Evolutionary conservation across 2,329 filamentous ascomycete genomes (phyloP).

Genomic region (Ophiognomonia clavigignenti-juglandacearum): DNA sequence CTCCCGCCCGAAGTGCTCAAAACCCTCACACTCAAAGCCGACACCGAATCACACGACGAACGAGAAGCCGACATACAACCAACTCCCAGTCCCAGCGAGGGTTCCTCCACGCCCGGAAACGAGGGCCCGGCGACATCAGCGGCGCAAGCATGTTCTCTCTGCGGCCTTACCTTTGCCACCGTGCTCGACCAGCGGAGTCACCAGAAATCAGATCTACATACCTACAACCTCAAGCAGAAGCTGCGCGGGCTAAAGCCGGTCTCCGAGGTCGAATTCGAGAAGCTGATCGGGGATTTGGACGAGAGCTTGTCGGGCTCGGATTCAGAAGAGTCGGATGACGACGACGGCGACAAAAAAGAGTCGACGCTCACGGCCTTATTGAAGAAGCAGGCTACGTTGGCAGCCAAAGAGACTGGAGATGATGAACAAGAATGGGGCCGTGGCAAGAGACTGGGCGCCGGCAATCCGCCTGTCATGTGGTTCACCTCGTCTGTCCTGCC

Average conservation of each 20-base stretch:
- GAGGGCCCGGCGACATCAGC: slow-evolving; percentile 41
- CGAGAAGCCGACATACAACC: slow-evolving; percentile 25
- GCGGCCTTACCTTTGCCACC: slow-evolving; percentile 64
- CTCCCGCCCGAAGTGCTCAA: slow-evolving; percentile 69
- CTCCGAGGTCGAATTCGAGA: slow-evolving; percentile 79
- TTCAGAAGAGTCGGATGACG: slow-evolving; percentile 62
- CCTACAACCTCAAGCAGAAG: slow-evolving; percentile 93
- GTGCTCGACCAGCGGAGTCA: slow-evolving; percentile 81
- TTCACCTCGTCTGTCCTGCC: slow-evolving; percentile 73
- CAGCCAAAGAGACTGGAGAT: slow-evolving; percentile 39
- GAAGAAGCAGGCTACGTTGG: slow-evolving; percentile 76
- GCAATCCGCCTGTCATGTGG: slow-evolving; percentile 78
- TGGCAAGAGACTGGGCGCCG: slow-evolving; percentile 47
- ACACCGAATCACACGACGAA: slow-evolving; percentile 31
- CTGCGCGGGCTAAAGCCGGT: slow-evolving; percentile 68
- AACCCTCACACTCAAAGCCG: slow-evolving; percentile 57
- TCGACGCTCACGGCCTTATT: slow-evolving; percentile 71
- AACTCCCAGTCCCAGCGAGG: slow-evolving; percentile 16
- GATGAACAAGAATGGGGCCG: slow-evolving; percentile 38
- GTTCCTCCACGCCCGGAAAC: slow-evolving; percentile 19
- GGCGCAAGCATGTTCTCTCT: slow-evolving; percentile 77
- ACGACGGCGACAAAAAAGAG: slow-evolving; percentile 50
- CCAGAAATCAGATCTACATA: slow-evolving; percentile 83
- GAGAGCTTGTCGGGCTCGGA: slow-evolving; percentile 91
- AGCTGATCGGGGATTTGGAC: slow-evolving; percentile 76